These are phyloP conservation scores for Oleoguttula mirabilis DNA, from an alignment of 495 filamentous ascomycete species.

Conservation along the genomic window DNA sequence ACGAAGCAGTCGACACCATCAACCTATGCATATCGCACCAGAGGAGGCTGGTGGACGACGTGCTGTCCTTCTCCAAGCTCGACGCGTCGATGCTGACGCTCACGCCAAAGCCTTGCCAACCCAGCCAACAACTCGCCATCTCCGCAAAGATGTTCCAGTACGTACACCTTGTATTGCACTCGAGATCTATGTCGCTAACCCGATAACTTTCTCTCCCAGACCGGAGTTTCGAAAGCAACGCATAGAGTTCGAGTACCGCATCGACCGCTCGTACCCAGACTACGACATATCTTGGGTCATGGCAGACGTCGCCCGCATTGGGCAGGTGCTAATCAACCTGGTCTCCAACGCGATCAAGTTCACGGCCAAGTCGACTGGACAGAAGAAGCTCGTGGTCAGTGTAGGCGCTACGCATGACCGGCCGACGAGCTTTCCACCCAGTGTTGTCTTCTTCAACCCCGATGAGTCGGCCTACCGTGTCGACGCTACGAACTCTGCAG, in stretches of 20 bases:
- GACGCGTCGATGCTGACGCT: conserved; percentile 31
- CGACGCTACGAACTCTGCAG: conserved; percentile 22
- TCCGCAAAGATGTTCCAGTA: conserved; percentile 29
- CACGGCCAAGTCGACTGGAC: conserved; percentile 23
- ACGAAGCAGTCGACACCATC: conserved; percentile 27
- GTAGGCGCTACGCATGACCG: conserved; percentile 23
- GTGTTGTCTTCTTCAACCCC: conserved; percentile 27
- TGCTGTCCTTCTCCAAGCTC: conserved; percentile 30
- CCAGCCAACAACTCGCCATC: conserved; percentile 21
- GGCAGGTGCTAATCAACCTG: conserved; percentile 30
- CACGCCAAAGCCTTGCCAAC: conserved; percentile 20
- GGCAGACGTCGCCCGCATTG: conserved; percentile 26
- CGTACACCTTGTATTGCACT: too few species aligned
- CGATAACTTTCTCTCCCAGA: too few species aligned
- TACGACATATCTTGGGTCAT: conserved; percentile 23
- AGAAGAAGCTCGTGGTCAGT: conserved; percentile 21
- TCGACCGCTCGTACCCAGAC: conserved; percentile 25
- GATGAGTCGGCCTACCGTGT: conserved; percentile 18
- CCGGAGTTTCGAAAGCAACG: conserved; percentile 27
- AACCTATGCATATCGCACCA: conserved; percentile 28
- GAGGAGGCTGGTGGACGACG: conserved; percentile 30
- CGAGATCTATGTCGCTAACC: too few species aligned
- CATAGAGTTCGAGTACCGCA: conserved; percentile 23
- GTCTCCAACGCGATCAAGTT: conserved; percentile 33
- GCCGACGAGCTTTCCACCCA: conserved; percentile 26